phyloP scores from a whole-genome alignment of 2,329 filamentous ascomycete species.

The Coniochaeta sp. region DNA sequence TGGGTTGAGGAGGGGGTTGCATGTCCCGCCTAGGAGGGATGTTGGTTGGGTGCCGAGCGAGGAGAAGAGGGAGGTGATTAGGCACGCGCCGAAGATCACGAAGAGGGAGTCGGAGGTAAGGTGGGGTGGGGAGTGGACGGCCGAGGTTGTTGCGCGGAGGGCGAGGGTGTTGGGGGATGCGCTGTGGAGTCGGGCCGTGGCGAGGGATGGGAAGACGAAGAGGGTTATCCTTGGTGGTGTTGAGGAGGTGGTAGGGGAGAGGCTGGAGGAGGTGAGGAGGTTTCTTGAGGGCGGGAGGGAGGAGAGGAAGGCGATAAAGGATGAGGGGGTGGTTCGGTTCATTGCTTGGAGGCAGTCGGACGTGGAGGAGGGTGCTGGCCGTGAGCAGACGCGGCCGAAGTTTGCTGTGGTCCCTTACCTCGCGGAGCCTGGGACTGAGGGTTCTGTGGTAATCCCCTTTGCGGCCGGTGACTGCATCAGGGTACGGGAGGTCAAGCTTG shows the following conservation, averaged over 20 bases:
- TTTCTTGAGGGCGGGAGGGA: neutral
- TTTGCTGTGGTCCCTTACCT: slow-evolving; percentile 5
- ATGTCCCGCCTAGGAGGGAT: slow-evolving; percentile 53
- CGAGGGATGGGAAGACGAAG: slow-evolving; percentile 13
- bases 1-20: slow-evolving; percentile 54
- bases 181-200: slow-evolving; percentile 50
- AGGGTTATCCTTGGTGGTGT: slow-evolving; percentile 33
- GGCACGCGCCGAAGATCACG: slow-evolving; percentile 66
- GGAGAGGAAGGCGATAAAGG: neutral
- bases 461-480: slow-evolving; percentile 13
- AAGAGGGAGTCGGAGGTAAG: slow-evolving; percentile 56
- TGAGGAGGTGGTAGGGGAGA: slow-evolving; percentile 12
- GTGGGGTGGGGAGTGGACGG: slow-evolving; percentile 43
- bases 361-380: neutral
- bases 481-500: slow-evolving; percentile 24
- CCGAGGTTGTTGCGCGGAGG: slow-evolving; percentile 46
- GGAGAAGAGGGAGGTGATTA: slow-evolving; percentile 18
- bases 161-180: slow-evolving; percentile 52
- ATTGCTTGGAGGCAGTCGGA: neutral
- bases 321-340: neutral
- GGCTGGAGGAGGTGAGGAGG: slow-evolving; percentile 4
- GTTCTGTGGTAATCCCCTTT: slow-evolving; percentile 6
- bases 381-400: neutral
- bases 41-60: slow-evolving; percentile 18
- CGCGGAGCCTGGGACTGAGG: neutral